Evolutionary conservation across 371 early-diverging fungal species (phyloP), one percentile per base, ranked within the genome.

Genomic region (Neoconidiobolus thromboides): DNA sequence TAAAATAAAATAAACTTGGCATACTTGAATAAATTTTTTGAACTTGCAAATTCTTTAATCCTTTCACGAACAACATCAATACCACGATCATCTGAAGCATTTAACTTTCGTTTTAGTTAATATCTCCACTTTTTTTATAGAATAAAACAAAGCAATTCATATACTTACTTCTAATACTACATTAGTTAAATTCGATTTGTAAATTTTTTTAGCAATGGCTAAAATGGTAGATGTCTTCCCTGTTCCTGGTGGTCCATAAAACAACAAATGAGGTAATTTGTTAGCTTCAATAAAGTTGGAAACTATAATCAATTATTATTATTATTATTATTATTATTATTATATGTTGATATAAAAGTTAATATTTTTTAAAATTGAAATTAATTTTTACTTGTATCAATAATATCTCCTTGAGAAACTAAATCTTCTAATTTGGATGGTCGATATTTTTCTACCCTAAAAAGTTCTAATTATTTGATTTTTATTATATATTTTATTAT

Each of bases 71-170:
- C 98, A n/a, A 93, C 94, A 64, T 94, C 95, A 64, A 99, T 97
- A 65, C 99, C 99, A 64, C 99, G 85, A 65, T 99, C 98, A 68
- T 99, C 99, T 0, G 95, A 95, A 0, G 99, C 99, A 71, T 99
- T 99, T 55, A 98, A 71, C 81, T 26, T 26, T 26, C 26, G 26
- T 26, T 26, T 26, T 26, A 26, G 26, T 26, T 26, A 26, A 26
- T 26, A 26, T 26, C 26, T 26, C 26, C 26, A 26, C 26, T 26
- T 26, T 26, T 26, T 26, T 26, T 26, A 26, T 26, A 26, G 26
- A 26, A 26, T 93, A 69, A 50, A 61, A 54, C 36, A 26, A 26
- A 26, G 26, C 26, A 0, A 26, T 48, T 39, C 10, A 40, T 9
- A 6, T 36, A 36, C 58, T 42, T 70, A 85, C 85, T 78, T 96